phyloP scores from a whole-genome alignment of 352 stramenopile genomes.

The Globisporangium splendens region DNA sequence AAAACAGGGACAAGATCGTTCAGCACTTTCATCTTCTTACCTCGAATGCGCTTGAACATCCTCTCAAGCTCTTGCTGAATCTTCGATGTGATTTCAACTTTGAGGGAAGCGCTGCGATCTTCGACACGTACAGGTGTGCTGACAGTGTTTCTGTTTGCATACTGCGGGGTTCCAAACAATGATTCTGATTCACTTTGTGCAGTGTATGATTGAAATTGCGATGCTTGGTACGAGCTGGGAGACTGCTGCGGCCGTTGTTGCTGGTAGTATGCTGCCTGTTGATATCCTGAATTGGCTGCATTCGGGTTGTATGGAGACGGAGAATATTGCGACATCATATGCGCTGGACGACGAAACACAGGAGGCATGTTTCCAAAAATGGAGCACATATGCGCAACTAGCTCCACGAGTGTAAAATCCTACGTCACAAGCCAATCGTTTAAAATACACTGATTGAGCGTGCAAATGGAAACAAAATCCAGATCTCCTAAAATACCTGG shows the following conservation, averaged over 20 bases:
- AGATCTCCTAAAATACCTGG: constrained; percentile 22
- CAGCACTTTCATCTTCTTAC: constrained; percentile 13
- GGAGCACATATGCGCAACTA: constrained; percentile 87
- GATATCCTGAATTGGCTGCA: constrained; percentile 17
- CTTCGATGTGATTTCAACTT: constrained; percentile 73
- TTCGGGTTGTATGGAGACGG: constrained; percentile 29
- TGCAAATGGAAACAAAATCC: neutral
- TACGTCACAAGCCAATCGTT: constrained; percentile 9
- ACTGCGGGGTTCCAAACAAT: constrained; percentile 36
- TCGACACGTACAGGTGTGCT: constrained; percentile 18
- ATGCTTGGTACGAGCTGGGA: constrained; percentile 14
- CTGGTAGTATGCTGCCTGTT: constrained; percentile 40
- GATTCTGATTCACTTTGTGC: constrained; percentile 24
- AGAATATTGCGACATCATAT: constrained; percentile 32
- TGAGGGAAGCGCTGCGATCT: constrained; percentile 49
- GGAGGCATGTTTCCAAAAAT: constrained; percentile 87
- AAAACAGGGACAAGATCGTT: neutral
- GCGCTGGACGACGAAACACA: constrained; percentile 69
- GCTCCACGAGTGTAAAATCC: constrained; percentile 81
- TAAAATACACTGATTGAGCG: neutral
- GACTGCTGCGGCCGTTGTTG: constrained; percentile 20
- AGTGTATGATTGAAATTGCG: constrained; percentile 20
- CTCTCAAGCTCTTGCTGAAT: constrained; percentile 77
- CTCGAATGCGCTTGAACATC: constrained; percentile 76
- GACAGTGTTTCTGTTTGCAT: neutral